Evolutionary conservation across 1,284 basidiomycete species (phyloP), one percentile per base, ranked within the genome.

Genomic region (Porphyrellus sp.): DNA sequence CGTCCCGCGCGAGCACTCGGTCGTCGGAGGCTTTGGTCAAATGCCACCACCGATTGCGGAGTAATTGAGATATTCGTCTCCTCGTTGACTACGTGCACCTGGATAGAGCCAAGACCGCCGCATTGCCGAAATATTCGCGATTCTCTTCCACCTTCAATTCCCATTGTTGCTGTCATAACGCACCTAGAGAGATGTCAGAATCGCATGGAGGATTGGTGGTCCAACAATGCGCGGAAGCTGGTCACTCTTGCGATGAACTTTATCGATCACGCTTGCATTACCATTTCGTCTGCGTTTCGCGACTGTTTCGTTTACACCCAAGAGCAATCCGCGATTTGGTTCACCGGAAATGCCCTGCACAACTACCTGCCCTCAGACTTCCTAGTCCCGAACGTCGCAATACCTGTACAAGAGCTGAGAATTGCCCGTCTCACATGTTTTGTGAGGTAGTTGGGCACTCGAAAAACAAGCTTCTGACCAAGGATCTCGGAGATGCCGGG

Each of bases 151-250:
- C 47, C 39, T 8, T 4, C 28, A 3, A 52, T 63, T 13, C 67
- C 65, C 7, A 41, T 66, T 15, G 57, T 63, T 11, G 52, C 61
- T 9, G 51, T 61, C 28, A 11, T 67, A 28, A 67, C 65, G 11
- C 52, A 44, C 15, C 43, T 69, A 33, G 67, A 69, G 43, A 54
- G 62, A 53, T 55, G 59, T 40, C 54, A 54, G 28, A 15, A 42
- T 35, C 31, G 37, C 44, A 69, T 68, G 67, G 63, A 69, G 15
- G 52, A 55, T 9, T 69, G 67, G 65, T 69, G 63, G 64, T 42
- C 41, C 4, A 52, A 50, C 20, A 66, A 69, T 23, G 51, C 39
- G 21, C 24, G 5, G n/a, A 55, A 51, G 4, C 39, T 68, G 8
- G 37, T 39, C 18, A 47, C 5, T 5, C 35, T 50, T 5, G 54